Evolutionary conservation across 2,329 filamentous ascomycete species (phyloP).

Genomic region (Talaromyces sp.): DNA sequence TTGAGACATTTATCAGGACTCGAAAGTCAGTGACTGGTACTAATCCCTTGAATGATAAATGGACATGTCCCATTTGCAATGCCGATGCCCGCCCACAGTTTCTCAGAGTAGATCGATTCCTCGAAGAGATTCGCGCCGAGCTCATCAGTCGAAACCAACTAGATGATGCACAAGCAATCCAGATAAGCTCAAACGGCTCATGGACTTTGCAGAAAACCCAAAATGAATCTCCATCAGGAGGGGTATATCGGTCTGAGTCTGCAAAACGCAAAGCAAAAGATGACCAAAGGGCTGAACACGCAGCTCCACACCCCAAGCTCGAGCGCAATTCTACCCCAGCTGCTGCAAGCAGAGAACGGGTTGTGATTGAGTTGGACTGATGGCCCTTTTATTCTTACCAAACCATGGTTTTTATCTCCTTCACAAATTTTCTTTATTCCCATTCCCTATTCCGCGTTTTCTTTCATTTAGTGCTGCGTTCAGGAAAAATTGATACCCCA

Average conservation of each 20-base stretch:
- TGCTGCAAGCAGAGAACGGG: constrained; percentile 1
- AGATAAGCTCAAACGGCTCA: constrained; percentile 64
- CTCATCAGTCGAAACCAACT: constrained; percentile 56
- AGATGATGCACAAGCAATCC: constrained; percentile 60
- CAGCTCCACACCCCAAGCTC: neutral
- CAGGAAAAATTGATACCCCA: neutral
- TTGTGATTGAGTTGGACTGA: constrained; percentile 27
- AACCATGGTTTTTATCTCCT: no score
- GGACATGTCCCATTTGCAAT: constrained; percentile 84
- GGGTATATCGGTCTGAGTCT: neutral
- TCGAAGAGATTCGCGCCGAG: constrained; percentile 62
- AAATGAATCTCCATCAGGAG: neutral
- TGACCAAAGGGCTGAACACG: neutral
- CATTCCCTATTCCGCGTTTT: neutral
- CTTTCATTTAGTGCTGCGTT: neutral
- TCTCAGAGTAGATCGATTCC: constrained; percentile 74
- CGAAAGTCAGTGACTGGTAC: constrained; percentile 54
- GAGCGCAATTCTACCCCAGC: neutral
- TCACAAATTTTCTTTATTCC: no score
- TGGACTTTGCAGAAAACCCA: constrained; percentile 61
- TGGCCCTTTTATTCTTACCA: neutral
- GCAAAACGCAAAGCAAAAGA: constrained; percentile 17
- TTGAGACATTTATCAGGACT: constrained; percentile 76
- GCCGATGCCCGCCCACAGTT: constrained; percentile 73
- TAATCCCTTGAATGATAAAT: constrained; percentile 55